These are phyloP conservation scores for Anastatica hierochuntica DNA, from an alignment of 345 rosid genomes.

Conservation along the genomic window DNA sequence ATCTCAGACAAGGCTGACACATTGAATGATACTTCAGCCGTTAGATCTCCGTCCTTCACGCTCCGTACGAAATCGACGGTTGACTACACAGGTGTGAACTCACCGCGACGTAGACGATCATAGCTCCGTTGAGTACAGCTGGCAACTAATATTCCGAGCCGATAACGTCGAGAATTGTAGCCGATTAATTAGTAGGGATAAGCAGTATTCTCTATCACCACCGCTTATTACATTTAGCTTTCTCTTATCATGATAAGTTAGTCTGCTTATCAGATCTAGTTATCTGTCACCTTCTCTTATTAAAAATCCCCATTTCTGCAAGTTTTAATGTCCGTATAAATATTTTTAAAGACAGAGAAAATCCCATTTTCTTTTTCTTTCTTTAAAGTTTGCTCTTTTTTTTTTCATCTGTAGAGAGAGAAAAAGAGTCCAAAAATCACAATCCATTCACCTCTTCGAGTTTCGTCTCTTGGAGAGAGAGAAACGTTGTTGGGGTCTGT, in stretches of 20 bases:
- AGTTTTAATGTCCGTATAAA: slow-evolving; percentile 32
- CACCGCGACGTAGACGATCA: not conserved
- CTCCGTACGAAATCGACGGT: slow-evolving; percentile 18
- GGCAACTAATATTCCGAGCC: no score
- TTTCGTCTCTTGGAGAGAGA: slow-evolving; percentile 14
- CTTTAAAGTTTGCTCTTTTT: not conserved
- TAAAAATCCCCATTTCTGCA: slow-evolving; percentile 33
- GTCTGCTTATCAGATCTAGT: not conserved
- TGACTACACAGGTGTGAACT: not conserved
- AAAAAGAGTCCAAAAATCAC: slow-evolving; percentile 27
- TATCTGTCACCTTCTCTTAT: slow-evolving; percentile 42
- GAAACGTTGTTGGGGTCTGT: slow-evolving; percentile 1
- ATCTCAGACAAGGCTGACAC: no score
- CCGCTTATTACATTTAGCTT: not conserved
- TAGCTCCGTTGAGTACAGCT: no score
- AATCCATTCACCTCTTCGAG: no score
- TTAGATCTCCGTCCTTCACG: not conserved
- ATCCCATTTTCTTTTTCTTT: not conserved
- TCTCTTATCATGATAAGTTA: not conserved
- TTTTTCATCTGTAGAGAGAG: slow-evolving; percentile 13
- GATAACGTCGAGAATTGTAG: slow-evolving; percentile 52
- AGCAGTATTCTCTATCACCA: not conserved
- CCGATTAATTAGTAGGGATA: slow-evolving; percentile 67
- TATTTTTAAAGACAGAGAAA: slow-evolving; percentile 18
- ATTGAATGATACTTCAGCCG: no score